Conservation (phyloP, 257 asterid species). For the Gentiana straminea region DNA sequence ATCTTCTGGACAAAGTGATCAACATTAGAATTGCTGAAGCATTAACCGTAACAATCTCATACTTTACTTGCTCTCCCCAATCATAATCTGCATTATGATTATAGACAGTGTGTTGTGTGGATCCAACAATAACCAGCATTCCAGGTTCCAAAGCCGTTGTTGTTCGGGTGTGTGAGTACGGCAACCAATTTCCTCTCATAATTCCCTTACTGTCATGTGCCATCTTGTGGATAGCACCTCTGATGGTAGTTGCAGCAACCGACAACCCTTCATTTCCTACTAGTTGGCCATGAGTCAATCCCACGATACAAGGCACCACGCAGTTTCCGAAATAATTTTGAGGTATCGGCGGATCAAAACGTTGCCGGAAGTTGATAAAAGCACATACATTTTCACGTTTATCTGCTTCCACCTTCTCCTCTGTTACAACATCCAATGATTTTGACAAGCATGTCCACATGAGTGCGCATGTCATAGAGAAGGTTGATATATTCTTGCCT, state of each 20-base stretch:
- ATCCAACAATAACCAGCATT: neutral
- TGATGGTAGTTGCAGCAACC: neutral
- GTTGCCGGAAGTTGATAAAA: neutral
- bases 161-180: neutral
- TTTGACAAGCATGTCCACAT: constrained; percentile 32
- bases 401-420: constrained; percentile 15
- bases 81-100: constrained; percentile 14
- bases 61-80: constrained; percentile 16
- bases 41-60: constrained; percentile 14
- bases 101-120: constrained; percentile 7
- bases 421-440: constrained; percentile 9
- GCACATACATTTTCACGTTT: constrained; percentile 19
- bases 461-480: constrained; percentile 23
- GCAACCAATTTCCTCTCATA: neutral
- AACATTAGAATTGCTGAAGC: constrained; percentile 1
- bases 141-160: neutral
- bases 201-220: constrained; percentile 1
- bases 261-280: neutral
- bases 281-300: neutral
- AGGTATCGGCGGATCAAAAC: constrained; percentile 6
- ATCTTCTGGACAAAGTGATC: constrained; percentile 15
- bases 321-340: constrained; percentile 9
- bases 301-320: neutral
- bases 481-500: constrained; percentile 15
- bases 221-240: neutral